phyloP scores from a whole-genome alignment of 768 basidiomycete genomes.

The Boletellus emodensis region DNA sequence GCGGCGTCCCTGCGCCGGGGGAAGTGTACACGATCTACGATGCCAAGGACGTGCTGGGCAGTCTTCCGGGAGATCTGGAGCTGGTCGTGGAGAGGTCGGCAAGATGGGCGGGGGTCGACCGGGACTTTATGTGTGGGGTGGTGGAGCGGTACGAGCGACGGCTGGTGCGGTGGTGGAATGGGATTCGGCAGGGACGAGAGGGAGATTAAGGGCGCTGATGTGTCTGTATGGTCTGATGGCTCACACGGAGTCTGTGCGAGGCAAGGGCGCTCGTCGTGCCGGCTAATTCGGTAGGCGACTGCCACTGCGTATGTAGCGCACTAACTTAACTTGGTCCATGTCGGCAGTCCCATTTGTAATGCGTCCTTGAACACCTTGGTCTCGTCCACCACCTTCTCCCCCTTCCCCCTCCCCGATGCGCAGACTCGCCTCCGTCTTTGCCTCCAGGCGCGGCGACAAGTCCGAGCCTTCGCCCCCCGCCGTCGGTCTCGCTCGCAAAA shows the following conservation, averaged over 20 bases:
- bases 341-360: constrained; percentile 35
- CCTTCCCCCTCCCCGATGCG: constrained; percentile 45
- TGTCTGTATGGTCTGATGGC: not conserved
- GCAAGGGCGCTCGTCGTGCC: not conserved
- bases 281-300: constrained; percentile 21
- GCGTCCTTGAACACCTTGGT: constrained; percentile 18
- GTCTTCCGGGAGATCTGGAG: constrained; percentile 47
- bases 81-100: constrained; percentile 50
- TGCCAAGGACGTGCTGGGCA: constrained; percentile 62
- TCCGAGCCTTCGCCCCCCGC: constrained; percentile 16
- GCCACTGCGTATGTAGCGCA: constrained; percentile 6
- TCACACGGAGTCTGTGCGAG: constrained; percentile 8
- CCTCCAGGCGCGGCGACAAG: constrained; percentile 37
- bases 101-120: constrained; percentile 51
- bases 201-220: constrained; percentile 17
- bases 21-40: constrained; percentile 62
- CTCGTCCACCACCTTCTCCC: constrained; percentile 14
- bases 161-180: constrained; percentile 48
- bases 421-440: constrained; percentile 59
- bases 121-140: constrained; percentile 48
- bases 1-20: constrained; percentile 45
- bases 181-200: constrained; percentile 18
- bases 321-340: constrained; percentile 5
- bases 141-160: constrained; percentile 67
- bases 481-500: constrained; percentile 20